These are phyloP conservation scores for Cladophialophora carrionii DNA, from an alignment of 2,329 filamentous ascomycete species.

Conservation along the genomic window DNA sequence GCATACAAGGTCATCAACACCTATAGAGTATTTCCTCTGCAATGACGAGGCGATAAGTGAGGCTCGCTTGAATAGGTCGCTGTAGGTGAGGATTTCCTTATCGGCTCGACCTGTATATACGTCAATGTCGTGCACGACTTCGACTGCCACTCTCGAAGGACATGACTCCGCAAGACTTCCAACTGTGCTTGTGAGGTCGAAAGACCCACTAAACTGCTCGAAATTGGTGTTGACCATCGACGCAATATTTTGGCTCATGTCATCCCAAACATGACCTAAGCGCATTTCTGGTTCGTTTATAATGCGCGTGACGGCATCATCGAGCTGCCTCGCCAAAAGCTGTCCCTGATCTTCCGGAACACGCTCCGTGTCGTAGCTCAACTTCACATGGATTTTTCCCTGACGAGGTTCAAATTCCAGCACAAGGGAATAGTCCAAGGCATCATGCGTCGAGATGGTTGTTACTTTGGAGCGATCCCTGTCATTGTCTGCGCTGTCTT, in stretches of 20 bases:
- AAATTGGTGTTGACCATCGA: conserved; percentile 57
- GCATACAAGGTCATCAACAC: conserved; percentile 64
- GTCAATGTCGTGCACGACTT: conserved; percentile 61
- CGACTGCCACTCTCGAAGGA: conserved; percentile 64
- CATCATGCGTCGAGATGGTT: conserved; percentile 67
- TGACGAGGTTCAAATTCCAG: conserved; percentile 72
- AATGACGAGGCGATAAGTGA: conserved; percentile 68
- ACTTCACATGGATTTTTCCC: conserved; percentile 54
- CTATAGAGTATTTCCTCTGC: conserved; percentile 48
- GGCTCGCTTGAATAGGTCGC: conserved; percentile 63
- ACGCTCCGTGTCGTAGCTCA: conserved; percentile 58
- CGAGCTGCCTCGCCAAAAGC: conserved; percentile 65
- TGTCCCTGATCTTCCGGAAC: conserved; percentile 61
- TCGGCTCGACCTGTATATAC: conserved; percentile 40
- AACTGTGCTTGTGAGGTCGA: conserved; percentile 59
- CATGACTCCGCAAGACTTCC: conserved; percentile 55
- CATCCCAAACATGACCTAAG: conserved; percentile 35
- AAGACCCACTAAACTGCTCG: conserved; percentile 42
- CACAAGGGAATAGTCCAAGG: conserved; percentile 74
- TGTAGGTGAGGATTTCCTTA: conserved; percentile 62
- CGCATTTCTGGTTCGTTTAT: conserved; percentile 44
- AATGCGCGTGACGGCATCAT: conserved; percentile 55
- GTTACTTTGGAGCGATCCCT: conserved; percentile 50
- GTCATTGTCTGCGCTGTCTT: conserved; percentile 59
- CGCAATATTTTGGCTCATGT: conserved; percentile 40